Percentiles rank a stretch among this genome's conserved stretches.
phyloP scores from a whole-genome alignment of 2,329 filamentous ascomycete species.

The Septoria petroselini region DNA sequence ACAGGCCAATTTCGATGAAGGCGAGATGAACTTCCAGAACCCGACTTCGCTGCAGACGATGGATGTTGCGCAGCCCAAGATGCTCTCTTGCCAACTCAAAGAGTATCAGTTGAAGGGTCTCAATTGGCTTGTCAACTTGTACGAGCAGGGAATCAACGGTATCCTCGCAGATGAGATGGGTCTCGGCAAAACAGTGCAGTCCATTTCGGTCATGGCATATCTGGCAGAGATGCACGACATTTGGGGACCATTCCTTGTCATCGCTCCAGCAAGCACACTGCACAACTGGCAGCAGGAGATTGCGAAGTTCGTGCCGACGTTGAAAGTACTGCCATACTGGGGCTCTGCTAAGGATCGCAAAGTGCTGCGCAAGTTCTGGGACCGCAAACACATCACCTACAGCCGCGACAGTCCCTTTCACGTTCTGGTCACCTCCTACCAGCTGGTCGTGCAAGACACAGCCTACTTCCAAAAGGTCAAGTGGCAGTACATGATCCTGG shows the following conservation, averaged over 20 bases:
- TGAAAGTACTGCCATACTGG: slow-evolving; percentile 98
- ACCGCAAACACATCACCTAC: slow-evolving; percentile 95
- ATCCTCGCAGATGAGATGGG: slow-evolving; percentile 99
- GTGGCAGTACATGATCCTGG: slow-evolving; percentile 99
- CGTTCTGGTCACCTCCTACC: slow-evolving; percentile 93
- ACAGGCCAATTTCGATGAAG: slow-evolving; percentile 69
- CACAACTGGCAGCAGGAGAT: slow-evolving; percentile 99
- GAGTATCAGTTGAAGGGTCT: slow-evolving; percentile 99
- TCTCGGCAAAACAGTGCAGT: slow-evolving; percentile 98
- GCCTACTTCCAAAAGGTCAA: slow-evolving; percentile 98
- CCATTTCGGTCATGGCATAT: slow-evolving; percentile 98
- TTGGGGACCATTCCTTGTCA: slow-evolving; percentile 96
- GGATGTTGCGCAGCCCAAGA: slow-evolving; percentile 88
- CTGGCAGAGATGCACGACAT: slow-evolving; percentile 96
- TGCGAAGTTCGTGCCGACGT: slow-evolving; percentile 83
- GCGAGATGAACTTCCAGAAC: slow-evolving; percentile 99
- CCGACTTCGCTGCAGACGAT: slow-evolving; percentile 91
- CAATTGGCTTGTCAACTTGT: slow-evolving; percentile 98
- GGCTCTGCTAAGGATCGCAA: slow-evolving; percentile 91
- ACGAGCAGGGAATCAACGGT: slow-evolving; percentile 99
- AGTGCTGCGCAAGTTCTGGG: slow-evolving; percentile 97
- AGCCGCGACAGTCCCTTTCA: slow-evolving; percentile 91
- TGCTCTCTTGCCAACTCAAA: slow-evolving; percentile 90
- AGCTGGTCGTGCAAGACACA: slow-evolving; percentile 92
- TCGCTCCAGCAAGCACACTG: slow-evolving; percentile 90